Base-by-base conservation (phyloP, 306 rosid species). In the Ceratonia siliqua region DNA sequence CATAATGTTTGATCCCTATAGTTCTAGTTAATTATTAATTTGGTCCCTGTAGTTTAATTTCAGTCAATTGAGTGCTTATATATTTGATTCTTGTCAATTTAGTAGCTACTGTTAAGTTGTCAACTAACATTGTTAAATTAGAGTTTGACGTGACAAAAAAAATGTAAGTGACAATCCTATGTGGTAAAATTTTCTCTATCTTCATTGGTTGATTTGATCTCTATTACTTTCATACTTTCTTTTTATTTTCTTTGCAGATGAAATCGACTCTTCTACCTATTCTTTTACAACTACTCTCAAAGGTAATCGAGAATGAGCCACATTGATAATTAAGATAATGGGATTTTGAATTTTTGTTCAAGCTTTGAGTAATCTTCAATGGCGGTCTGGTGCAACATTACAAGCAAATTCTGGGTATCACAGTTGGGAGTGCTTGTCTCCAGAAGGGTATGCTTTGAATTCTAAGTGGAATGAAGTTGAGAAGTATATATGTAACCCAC, bases 391-490 rank as follows among this genome's bases (percentile, higher is more conserved):
- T 82, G 87, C 83, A 94, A 98, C 95, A 71, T 84, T 94, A 82
- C 97, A 94, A 81, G 89, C 90, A 53, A 94, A 90, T 72, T 81
- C 96, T 21, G 81, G 79, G 5, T 81, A 83, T 36, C 79, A 71
- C 59, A 87, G 87, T 70, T 92, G 95, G 96, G 97, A 90, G 43
- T 85, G 87, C 20, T 84, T 62, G 53, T 89, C 98, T 0, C 96
- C 97, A 62, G 99, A 94, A 25, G 96, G 98, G 71, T 88, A 90
- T 85, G 91, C 96, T 49, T 81, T 94, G 74, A 90, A 94, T 76
- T 90, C 99, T 3, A 94, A 94, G 82, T 94, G 99, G 99, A 89
- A 86, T 57, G 99, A 94, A 70, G 99, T 98, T 59, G 99, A 94
- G 86, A 94, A 89, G 38, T 94, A 94, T 58, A 94, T 94, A 58